Percentiles rank a stretch among this genome's conserved stretches.
These are phyloP conservation scores for Acanthamoeba triangularis DNA, from an alignment of 208 protist genomes.

Conservation along the genomic window DNA sequence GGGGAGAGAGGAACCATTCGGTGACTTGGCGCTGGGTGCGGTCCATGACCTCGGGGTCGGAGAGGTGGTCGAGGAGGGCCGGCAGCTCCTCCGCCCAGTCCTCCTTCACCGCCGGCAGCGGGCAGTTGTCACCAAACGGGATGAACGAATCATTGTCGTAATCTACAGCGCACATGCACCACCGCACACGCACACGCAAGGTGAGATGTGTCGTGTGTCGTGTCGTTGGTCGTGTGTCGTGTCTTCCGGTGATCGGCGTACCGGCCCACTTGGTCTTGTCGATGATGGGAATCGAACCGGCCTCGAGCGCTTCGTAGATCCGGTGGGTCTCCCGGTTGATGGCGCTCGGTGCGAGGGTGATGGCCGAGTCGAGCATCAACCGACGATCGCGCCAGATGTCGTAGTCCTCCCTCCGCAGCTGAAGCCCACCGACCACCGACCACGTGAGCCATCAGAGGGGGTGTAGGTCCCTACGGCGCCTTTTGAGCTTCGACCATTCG, in stretches of 20 bases:
- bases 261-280: conserved; percentile 46
- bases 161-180: background rate
- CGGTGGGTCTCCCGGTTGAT: conserved; percentile 39
- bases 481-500: background rate
- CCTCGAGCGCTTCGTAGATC: conserved; percentile 59
- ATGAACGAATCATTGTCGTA: conserved; percentile 51
- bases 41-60: conserved; percentile 39
- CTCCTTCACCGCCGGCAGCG: conserved; percentile 39
- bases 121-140: conserved; percentile 60
- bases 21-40: conserved; percentile 13
- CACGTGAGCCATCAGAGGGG: background rate
- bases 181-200: background rate
- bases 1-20: background rate
- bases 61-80: conserved; percentile 53
- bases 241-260: background rate
- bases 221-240: background rate
- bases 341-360: conserved; percentile 32
- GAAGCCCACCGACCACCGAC: background rate
- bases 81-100: conserved; percentile 46
- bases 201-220: background rate
- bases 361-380: conserved; percentile 46
- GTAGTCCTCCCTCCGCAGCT: conserved; percentile 40
- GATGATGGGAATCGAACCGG: conserved; percentile 56
- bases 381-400: conserved; percentile 59
- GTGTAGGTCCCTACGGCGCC: no score